Base-by-base conservation (phyloP, 2,329 filamentous ascomycete species). In the Emergomyces orientalis region DNA sequence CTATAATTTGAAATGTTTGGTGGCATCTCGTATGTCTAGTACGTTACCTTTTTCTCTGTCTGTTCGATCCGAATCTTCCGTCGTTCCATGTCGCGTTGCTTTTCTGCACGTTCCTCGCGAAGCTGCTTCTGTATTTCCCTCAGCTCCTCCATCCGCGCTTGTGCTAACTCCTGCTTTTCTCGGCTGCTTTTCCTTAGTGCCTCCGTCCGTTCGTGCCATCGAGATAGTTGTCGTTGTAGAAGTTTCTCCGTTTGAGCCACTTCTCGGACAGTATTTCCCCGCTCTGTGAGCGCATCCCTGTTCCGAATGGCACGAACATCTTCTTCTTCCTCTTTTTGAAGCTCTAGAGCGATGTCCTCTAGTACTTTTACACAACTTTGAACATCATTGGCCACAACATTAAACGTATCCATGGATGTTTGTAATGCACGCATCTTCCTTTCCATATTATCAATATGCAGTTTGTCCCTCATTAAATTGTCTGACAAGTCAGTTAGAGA, bases 61-160 rank as follows among this genome's bases (percentile, higher is more conserved):
- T 97, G 91, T 77, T 99, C 94, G 67, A 99, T 97, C 65, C 92
- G 82, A n/a, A 97, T 90, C 68, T 90, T 86, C 70, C 92, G 83
- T 72, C 89, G 86, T 80, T 99, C 94, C 79, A 97, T 95, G 72
- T 97, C 93, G 63, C 90, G 88, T 41, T 88, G 88, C 77, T 96
- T 95, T 62, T 94, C 90, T 1, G 84, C 84, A 66, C 92, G 83
- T 80, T 99, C 93, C 71, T 93, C 89, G 0, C 88, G 89, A 65
- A 97, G 79, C 72, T 86, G 86, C 71, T 86, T 86, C 75, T 99
- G 93, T 56, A 91, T 84, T 3, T 83, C 85, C 62, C 90, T 83
- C 62, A 99, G 80, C 76, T 94, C 89, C 71, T 97, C 90, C 92
- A 97, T 97, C 75, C 89, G 89, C 70, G 86, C 84, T 73, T 91